A percentile compares a stretch with the other conserved stretches of the same genome.
These are phyloP conservation scores for Solanum virginianum DNA, from an alignment of 257 asterid genomes.

Conservation along the genomic window DNA sequence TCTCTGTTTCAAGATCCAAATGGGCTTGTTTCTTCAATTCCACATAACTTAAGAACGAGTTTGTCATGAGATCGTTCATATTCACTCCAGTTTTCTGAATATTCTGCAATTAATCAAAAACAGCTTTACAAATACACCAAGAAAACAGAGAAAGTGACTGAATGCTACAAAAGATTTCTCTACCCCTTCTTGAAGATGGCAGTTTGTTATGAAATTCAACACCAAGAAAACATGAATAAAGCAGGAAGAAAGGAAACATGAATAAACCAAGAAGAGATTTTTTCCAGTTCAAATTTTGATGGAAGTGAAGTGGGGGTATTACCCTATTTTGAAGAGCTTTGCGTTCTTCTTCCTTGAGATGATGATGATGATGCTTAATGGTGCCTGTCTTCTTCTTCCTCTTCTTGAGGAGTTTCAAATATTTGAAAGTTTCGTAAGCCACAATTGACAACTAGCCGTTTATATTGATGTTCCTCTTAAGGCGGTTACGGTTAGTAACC, in stretches of 20 bases:
- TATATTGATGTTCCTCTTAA: slow-evolving; percentile 24
- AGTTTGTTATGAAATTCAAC: neutral
- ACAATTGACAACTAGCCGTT: slow-evolving; percentile 34
- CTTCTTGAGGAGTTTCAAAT: slow-evolving; percentile 6
- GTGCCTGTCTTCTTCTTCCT: neutral
- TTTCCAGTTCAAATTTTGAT: neutral
- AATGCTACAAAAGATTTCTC: neutral
- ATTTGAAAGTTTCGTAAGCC: slow-evolving; percentile 19
- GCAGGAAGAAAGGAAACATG: neutral
- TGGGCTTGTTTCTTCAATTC: slow-evolving; percentile 69
- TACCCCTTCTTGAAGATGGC: neutral
- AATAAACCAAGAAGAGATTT: neutral
- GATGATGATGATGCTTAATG: neutral
- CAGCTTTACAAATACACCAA: neutral
- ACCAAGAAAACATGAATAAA: neutral
- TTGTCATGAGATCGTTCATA: slow-evolving; percentile 89
- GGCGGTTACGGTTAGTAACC: slow-evolving; percentile 11
- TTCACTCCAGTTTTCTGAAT: slow-evolving; percentile 1
- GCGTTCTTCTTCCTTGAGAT: neutral
- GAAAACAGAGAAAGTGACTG: neutral
- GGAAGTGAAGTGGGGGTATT: neutral
- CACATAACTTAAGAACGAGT: slow-evolving; percentile 57
- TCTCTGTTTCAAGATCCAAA: slow-evolving; percentile 33
- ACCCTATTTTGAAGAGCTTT: neutral
- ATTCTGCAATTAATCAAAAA: slow-evolving; percentile 10